Evolutionary conservation across 495 filamentous ascomycete species (phyloP), one percentile per base, ranked within the genome.

Genomic region (Annulohypoxylon bovei): DNA sequence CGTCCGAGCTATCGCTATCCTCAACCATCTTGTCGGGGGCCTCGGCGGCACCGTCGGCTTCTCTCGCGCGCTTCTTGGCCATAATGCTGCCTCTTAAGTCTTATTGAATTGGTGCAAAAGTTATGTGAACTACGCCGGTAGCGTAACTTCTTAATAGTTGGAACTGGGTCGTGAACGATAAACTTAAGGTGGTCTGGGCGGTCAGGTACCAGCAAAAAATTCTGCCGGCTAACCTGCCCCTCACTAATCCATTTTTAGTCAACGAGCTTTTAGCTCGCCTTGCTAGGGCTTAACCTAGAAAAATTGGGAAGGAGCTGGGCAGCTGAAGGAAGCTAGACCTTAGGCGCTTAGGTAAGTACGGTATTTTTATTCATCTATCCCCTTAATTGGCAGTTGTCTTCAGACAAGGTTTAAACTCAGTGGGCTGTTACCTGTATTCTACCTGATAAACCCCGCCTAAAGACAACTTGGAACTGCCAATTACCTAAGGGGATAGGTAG

Each of bases 41-140:
- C 63, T 84, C 82, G 7, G 71, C 57, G 6, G 79, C 74, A 27
- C 76, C 76, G 18, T 83, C 81, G 16, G 80, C 78, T 70, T 85
- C 82, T 78, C 82, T 81, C 18, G 75, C 60, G 30, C 82, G 71
- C 63, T 85, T 84, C 75, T 82, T 85, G 18, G 77, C 81, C 83
- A 85, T 85, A 62, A 85, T 85, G 60, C 59, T 75, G 46, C 27
- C 20, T 66, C n/a, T 50, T 14, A 28, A 35, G 20, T 39, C 20
- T 37, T 42, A 18, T 42, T 1, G 22, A 28, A 50, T 50, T 28
- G 4, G 44, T 47, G n/a, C 12, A 28, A 14, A 28, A 1, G 22
- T 28, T 28, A 28, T 14, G 46, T n/a, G 12, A 32, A 2, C 16
- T 53, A 27, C 8, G 6, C 27, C 49, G 7, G n/a, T 53, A 53